Base-by-base conservation (phyloP, 2,329 filamentous ascomycete species). In the Pyrenophora teres region DNA sequence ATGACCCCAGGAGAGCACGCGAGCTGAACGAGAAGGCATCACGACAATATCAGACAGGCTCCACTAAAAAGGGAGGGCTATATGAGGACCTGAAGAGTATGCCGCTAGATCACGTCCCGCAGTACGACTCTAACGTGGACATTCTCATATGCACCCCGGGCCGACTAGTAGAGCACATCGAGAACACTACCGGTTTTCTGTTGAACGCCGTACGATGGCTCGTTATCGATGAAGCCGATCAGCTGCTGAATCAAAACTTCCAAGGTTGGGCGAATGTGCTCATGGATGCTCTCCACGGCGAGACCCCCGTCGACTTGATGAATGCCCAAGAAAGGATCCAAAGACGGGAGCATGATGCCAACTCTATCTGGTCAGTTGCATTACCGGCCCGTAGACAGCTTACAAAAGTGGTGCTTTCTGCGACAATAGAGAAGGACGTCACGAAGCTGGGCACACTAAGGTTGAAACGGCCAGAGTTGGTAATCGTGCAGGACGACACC, bases 141-240 rank as follows among this genome's bases (percentile, higher is more conserved):
- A 83, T 97, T 30, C 81, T 99, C 21, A 88, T 97, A 43, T 94
- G 91, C 71, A 97, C 93, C 0, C 93, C 93, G 0, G 94, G 94
- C 53, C 85, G 93, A 57, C 82, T 97, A 0, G 91, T 97, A 3
- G 93, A 97, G 64, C 93, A 97, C 72, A 82, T 97, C 43, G 87
- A 88, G 57, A 86, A 87, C 53, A 97, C 93, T 0, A 84, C 85
- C 3, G 92, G 91, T 0, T 97, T 97, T 70, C 84, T 81, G 0
- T 79, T 97, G 18, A 83, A 88, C 50, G 82, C 89, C 68, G 79
- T 97, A 4, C 84, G 89, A 54, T 97, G 92, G 92, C 80, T 97
- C 0, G 84, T 97, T 2, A 88, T 97, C 39, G 93, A 97, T 65
- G 93, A 97, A 75, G 94, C 93, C 9, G 93, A 97, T 73, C 91